phyloP scores from a whole-genome alignment of 805 yeast genomes.

The Martiniozyma abietophila region DNA sequence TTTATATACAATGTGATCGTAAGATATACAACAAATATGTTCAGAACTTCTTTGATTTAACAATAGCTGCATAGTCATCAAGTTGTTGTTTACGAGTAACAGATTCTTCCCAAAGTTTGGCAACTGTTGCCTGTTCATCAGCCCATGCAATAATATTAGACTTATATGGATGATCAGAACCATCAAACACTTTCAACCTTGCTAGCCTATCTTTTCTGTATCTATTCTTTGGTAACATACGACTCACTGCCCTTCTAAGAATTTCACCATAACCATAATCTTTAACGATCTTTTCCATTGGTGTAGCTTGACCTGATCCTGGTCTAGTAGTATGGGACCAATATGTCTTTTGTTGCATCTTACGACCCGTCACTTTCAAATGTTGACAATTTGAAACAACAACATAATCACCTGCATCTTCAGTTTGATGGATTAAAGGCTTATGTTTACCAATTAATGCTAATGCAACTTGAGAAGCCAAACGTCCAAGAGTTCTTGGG shows the following conservation, averaged over 20 bases:
- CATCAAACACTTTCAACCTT: slow-evolving; percentile 81
- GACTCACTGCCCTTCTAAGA: slow-evolving; percentile 78
- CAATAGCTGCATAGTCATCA: slow-evolving; percentile 19
- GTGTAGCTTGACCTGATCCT: slow-evolving; percentile 73
- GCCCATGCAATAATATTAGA: slow-evolving; percentile 79
- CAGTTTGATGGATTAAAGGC: slow-evolving; percentile 69
- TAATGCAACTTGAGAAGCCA: slow-evolving; percentile 82
- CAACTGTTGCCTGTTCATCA: slow-evolving; percentile 55
- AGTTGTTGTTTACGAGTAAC: slow-evolving; percentile 20
- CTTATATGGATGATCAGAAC: slow-evolving; percentile 78
- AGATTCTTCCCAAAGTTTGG: slow-evolving; percentile 33
- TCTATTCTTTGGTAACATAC: slow-evolving; percentile 92
- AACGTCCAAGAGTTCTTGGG: slow-evolving; percentile 77
- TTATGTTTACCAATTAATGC: slow-evolving; percentile 95
- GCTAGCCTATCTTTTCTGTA: slow-evolving; percentile 70
- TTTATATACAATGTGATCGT: no score
- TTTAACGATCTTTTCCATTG: slow-evolving; percentile 67
- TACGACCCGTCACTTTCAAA: slow-evolving; percentile 77
- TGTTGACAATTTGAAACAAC: slow-evolving; percentile 89
- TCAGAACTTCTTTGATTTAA: slow-evolving; percentile 19
- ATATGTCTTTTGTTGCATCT: slow-evolving; percentile 70
- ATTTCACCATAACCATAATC: slow-evolving; percentile 87
- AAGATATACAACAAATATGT: no score
- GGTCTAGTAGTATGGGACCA: slow-evolving; percentile 88
- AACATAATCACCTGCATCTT: slow-evolving; percentile 94